A percentile compares a stretch with the other conserved stretches of the same genome.
Evolutionary conservation across 257 asterid species (phyloP).

Genomic region (Nicotiana undulata): DNA sequence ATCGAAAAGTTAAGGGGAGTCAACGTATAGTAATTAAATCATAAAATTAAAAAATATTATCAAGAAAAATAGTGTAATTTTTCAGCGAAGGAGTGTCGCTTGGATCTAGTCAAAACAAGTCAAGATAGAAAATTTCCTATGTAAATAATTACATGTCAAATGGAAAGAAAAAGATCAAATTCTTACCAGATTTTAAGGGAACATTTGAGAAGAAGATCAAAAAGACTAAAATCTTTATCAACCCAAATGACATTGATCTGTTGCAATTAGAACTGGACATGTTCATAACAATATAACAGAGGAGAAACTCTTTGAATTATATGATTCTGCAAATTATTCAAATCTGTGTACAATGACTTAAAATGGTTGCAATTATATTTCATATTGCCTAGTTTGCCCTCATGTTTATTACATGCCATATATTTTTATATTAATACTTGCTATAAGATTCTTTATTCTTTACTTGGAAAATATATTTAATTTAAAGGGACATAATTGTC

Average conservation of each 20-base stretch:
- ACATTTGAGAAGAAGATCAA: constrained; percentile 28
- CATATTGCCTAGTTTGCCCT: not conserved
- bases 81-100: no score
- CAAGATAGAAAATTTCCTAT: not conserved
- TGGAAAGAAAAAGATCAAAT: not conserved
- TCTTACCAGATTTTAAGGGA: constrained; percentile 33
- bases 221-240: constrained; percentile 26
- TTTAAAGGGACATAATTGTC: not conserved
- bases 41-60: no score
- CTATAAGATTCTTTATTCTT: not conserved
- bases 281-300: not conserved
- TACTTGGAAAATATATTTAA: not conserved
- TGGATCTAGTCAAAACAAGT: not conserved
- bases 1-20: no score
- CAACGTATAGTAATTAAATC: no score
- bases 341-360: not conserved
- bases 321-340: not conserved
- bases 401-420: not conserved
- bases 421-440: not conserved
- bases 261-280: constrained; percentile 14
- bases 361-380: not conserved
- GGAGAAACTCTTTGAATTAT: not conserved
- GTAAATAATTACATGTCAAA: not conserved
- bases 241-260: constrained; percentile 8
- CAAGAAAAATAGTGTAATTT: no score